Conservation (phyloP, 352 stramenopile species). For the Phytopythium oedochilum region DNA sequence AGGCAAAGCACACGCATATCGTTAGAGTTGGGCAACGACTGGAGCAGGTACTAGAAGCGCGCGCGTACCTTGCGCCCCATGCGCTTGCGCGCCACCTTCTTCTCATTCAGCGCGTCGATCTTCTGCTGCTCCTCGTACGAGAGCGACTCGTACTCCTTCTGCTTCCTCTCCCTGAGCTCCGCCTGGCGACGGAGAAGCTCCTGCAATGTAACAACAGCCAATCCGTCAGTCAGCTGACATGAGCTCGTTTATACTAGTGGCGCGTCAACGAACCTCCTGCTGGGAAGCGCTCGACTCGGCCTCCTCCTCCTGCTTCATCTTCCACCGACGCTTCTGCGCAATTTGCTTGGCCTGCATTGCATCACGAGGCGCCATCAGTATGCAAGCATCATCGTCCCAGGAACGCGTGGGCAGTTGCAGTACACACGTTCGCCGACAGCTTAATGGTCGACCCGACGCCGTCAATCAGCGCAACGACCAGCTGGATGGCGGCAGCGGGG, state of each 20-base stretch:
- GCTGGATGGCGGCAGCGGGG: constrained; percentile 29
- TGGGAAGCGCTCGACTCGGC: constrained; percentile 10
- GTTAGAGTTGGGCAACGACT: no score
- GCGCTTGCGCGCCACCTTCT: constrained; percentile 65
- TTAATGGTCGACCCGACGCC: constrained; percentile 69
- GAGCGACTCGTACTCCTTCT: constrained; percentile 69
- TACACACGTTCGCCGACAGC: constrained; percentile 60
- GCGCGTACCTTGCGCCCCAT: constrained; percentile 60
- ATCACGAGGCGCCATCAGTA: not conserved
- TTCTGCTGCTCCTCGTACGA: constrained; percentile 83
- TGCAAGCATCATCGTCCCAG: no score
- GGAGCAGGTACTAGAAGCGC: no score
- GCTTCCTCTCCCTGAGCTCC: constrained; percentile 72
- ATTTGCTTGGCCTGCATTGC: constrained; percentile 54
- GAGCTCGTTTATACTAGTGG: not conserved
- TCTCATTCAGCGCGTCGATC: constrained; percentile 66
- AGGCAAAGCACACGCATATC: no score
- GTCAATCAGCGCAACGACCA: constrained; percentile 56
- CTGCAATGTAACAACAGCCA: constrained; percentile 15
- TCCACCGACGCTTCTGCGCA: constrained; percentile 67
- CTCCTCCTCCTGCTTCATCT: constrained; percentile 52
- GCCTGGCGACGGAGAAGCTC: constrained; percentile 39
- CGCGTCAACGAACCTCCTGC: constrained; percentile 21
- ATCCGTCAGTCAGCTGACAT: not conserved
- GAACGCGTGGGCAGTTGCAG: no score